Base-by-base conservation (phyloP, 148 eudicot genomes). In the Camellia lanceoleosa region DNA sequence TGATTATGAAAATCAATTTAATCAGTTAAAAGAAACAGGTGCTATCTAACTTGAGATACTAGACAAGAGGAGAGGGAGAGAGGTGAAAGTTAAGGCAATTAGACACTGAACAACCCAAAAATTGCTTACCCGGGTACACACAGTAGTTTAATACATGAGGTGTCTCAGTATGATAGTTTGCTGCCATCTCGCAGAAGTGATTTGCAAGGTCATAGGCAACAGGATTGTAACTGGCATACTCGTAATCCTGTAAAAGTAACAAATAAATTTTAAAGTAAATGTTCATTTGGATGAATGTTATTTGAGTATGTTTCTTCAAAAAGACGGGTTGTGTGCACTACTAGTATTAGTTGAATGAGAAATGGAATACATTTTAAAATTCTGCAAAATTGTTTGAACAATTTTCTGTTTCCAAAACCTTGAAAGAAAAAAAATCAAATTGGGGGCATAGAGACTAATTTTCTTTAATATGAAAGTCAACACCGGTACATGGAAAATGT, bases 181-280 rank as follows among this genome's bases (percentile, higher is more conserved):
- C 99, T 59, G 92, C 97, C 99, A 93, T 93, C 76, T 96, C 98
- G 79, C 97, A 96, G 71, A 96, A 96, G 79, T 96, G 99, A 86
- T 93, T 96, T 74, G 98, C 97, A 74, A 96, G 80, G 79, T 96
- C 99, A 87, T 86, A 93, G 1, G 99, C 97, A 68, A 91, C 79
- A 44, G 97, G 99, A 69, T 96, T 96, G 84, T 92, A 96, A 80
- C 95, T 93, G n/a, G 98, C 86, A 80, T 96, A 96, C 82, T 96
- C 99, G 67, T 91, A 96, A 75, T 96, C 99, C 99, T 96, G 90
- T 77, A 77, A 16, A 64, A 75, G 63, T 8, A 68, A 65, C 4
- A 55, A 30, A 47, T 14, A 19, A 20, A 51, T 59, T 42, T 41
- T 59, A 30, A 55, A 9, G 19, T 3, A 56, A 64, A 65, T 77